phyloP scores from a whole-genome alignment of 805 yeast species.

The Saturnispora dispora region DNA sequence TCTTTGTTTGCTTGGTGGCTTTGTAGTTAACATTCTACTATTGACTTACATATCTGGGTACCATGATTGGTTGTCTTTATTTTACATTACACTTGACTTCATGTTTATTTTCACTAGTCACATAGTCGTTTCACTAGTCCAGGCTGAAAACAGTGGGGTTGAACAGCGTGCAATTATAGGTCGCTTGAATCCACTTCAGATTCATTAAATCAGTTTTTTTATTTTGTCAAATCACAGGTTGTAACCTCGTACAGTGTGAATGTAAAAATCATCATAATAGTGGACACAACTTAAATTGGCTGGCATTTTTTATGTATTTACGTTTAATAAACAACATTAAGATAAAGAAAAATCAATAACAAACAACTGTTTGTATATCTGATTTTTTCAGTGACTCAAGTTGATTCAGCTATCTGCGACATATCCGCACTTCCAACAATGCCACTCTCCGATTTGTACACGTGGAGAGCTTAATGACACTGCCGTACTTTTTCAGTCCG shows the following conservation, averaged over 20 bases:
- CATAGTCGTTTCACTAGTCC: not conserved
- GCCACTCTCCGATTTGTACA: constrained; percentile 45
- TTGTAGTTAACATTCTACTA: not conserved
- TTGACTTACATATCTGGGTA: not conserved
- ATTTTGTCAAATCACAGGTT: constrained; percentile 30
- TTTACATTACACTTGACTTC: not conserved
- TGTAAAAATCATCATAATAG: constrained; percentile 20
- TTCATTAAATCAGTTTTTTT: constrained; percentile 48
- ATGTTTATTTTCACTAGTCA: constrained; percentile 1
- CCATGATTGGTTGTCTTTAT: not conserved
- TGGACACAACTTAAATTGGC: constrained; percentile 25
- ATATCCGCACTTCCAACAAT: constrained; percentile 42
- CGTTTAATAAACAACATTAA: constrained; percentile 27
- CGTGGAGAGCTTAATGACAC: constrained; percentile 39
- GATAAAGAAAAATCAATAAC: constrained; percentile 14
- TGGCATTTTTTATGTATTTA: constrained; percentile 25
- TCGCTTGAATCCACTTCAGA: constrained; percentile 26
- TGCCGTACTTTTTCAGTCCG: constrained; percentile 33
- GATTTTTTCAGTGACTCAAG: constrained; percentile 18
- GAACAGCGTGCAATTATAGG: constrained; percentile 6
- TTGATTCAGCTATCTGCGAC: constrained; percentile 32
- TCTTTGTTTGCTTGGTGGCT: not conserved
- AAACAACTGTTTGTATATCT: not conserved
- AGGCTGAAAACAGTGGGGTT: constrained; percentile 2
- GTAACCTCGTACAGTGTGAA: constrained; percentile 48